A percentile compares a stretch with the other conserved stretches of the same genome.
These are phyloP conservation scores for Cercospora sp. DNA, from an alignment of 2,329 filamentous ascomycete genomes.

Conservation along the genomic window DNA sequence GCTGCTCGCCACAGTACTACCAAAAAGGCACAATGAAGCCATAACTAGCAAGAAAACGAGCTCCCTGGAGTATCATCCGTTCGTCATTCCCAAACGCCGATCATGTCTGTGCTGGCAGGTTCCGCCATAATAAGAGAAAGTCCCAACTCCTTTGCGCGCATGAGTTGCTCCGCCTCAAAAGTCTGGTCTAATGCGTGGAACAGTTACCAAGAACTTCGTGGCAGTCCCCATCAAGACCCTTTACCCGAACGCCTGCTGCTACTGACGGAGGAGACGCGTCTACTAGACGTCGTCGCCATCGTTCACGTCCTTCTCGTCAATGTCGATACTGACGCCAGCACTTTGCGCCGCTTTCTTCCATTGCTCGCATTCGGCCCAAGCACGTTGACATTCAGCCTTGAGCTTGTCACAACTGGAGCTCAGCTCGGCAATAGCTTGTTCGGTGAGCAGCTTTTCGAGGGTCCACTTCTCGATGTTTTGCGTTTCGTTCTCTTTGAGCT, in stretches of 20 bases:
- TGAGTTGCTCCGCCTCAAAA: neutral
- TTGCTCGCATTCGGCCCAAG: slow-evolving; percentile 74
- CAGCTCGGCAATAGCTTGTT: slow-evolving; percentile 85
- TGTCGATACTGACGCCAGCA: slow-evolving; percentile 32
- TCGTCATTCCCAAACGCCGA: slow-evolving; percentile 12
- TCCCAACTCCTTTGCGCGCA: neutral
- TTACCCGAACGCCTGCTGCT: slow-evolving; percentile 1
- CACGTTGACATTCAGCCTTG: slow-evolving; percentile 74
- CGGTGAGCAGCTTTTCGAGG: slow-evolving; percentile 82
- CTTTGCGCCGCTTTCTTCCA: slow-evolving; percentile 64
- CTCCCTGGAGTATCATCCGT: slow-evolving; percentile 19
- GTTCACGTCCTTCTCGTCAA: slow-evolving; percentile 25
- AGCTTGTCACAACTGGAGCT: slow-evolving; percentile 84
- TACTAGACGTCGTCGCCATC: slow-evolving; percentile 16
- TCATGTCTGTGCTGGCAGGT: slow-evolving; percentile 10
- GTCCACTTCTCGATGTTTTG: slow-evolving; percentile 96
- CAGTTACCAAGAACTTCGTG: neutral
- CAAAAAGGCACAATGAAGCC: slow-evolving; percentile 2
- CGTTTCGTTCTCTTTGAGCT: slow-evolving; percentile 89
- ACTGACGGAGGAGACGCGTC: neutral
- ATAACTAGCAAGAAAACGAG: slow-evolving; percentile 1
- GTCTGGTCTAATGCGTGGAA: neutral
- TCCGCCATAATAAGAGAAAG: neutral
- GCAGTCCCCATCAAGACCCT: neutral
- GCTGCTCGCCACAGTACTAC: slow-evolving; percentile 7